A percentile compares a stretch with the other conserved stretches of the same genome.
Conservation (phyloP, 768 basidiomycete species). For the Pulveroboletus frians region DNA sequence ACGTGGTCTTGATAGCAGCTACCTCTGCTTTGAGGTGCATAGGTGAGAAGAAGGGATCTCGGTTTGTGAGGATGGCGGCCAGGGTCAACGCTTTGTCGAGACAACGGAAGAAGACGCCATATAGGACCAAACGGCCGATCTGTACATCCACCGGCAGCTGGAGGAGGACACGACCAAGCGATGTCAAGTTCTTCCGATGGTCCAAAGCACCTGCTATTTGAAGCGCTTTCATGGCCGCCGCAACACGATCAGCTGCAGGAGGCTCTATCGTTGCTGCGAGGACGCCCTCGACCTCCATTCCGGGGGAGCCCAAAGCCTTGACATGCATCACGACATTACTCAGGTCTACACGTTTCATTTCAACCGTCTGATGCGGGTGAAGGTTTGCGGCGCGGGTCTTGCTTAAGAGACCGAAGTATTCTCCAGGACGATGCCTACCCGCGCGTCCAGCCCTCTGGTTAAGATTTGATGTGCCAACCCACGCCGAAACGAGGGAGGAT, state of each 20-base stretch:
- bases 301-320: slow-evolving; percentile 86
- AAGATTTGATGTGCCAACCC: slow-evolving; percentile 87
- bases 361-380: slow-evolving; percentile 80
- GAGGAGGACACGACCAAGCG: slow-evolving; percentile 82
- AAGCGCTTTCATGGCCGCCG: slow-evolving; percentile 72
- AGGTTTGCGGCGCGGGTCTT: slow-evolving; percentile 54
- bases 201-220: slow-evolving; percentile 88
- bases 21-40: slow-evolving; percentile 71
- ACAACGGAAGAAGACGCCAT: slow-evolving; percentile 90
- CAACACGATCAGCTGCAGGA: slow-evolving; percentile 70
- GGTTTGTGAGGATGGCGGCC: slow-evolving; percentile 85
- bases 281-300: slow-evolving; percentile 82
- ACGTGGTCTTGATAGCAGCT: slow-evolving; percentile 65
- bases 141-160: slow-evolving; percentile 88
- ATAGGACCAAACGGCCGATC: slow-evolving; percentile 84
- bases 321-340: slow-evolving; percentile 95
- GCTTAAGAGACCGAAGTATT: slow-evolving; percentile 84
- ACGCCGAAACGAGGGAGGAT: slow-evolving; percentile 83
- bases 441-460: slow-evolving; percentile 91
- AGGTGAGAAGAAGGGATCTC: slow-evolving; percentile 87
- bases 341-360: slow-evolving; percentile 90
- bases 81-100: slow-evolving; percentile 82
- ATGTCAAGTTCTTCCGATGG: slow-evolving; percentile 66
- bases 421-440: slow-evolving; percentile 84
- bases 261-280: slow-evolving; percentile 83